phyloP scores from a whole-genome alignment of 2,329 filamentous ascomycete species.

The Xylaria sp. region DNA sequence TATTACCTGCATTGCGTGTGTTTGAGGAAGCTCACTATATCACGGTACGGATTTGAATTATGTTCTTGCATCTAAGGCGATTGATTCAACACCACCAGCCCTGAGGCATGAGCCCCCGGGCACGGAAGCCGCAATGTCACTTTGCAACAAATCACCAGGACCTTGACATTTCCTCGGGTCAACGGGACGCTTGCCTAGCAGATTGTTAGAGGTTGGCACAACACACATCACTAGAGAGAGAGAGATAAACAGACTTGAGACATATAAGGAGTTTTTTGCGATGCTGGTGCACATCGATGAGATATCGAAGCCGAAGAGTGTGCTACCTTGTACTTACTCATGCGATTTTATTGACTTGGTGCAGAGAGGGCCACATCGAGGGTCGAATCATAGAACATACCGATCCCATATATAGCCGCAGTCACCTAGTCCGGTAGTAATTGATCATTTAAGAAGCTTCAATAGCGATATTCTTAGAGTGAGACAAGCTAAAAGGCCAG shows the following conservation, averaged over 20 bases:
- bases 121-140: slow-evolving; percentile 76
- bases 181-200: slow-evolving; percentile 42
- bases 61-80: slow-evolving; percentile 58
- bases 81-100: slow-evolving; percentile 70
- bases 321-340: slow-evolving; percentile 48
- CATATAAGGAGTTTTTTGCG: slow-evolving; percentile 54
- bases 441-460: too few relatives aligned
- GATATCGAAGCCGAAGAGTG: slow-evolving; percentile 58
- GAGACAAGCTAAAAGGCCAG: too few relatives aligned
- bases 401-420: slow-evolving; percentile 56
- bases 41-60: slow-evolving; percentile 61
- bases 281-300: slow-evolving; percentile 59
- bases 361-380: not conserved
- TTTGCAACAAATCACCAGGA: slow-evolving; percentile 61
- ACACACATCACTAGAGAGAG: not conserved
- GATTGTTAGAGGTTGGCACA: not conserved
- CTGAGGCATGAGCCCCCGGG: slow-evolving; percentile 76
- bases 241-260: slow-evolving; percentile 47
- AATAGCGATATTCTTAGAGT: too few relatives aligned
- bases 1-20: too few relatives aligned
- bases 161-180: slow-evolving; percentile 58
- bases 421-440: too few relatives aligned
- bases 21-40: slow-evolving; percentile 57
- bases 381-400: slow-evolving; percentile 42
- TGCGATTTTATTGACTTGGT: slow-evolving; percentile 19